Evolutionary conservation across 1,284 basidiomycete species (phyloP), one percentile per base, ranked within the genome.

Genomic region (Gomphus sp.): DNA sequence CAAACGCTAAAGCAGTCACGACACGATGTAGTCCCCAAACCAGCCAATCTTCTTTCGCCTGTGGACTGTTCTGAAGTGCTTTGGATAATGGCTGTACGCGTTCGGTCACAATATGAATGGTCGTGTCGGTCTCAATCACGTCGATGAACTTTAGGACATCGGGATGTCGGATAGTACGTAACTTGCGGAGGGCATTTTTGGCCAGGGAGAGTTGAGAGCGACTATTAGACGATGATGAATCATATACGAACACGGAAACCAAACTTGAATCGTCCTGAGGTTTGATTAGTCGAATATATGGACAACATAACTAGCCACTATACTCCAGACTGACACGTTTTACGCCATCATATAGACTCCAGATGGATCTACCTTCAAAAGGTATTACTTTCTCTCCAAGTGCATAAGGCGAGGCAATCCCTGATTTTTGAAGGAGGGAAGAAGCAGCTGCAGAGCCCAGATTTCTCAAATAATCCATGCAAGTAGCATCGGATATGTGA

Each of bases 61-160:
- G 83, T 52, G 73, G 76, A 66, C 73, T 77, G 66, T 85, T 89
- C 47, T 80, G 74, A 49, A 95, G 70, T 1, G 82, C 81, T n/a
- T 75, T 72, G 37, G 81, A 76, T 7, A 99, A 74, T 3, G 93
- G 92, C 22, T 82, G 78, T 7, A 98, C 89, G 3, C 90, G 87
- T 72, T 99, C 97, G 0, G 96, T 98, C 75, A 97, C 91, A 65
- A 99, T 92, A 72, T 93, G 91, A 45, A 99, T 82, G 1, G 83
- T 82, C 0, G 83, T 83, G 52, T 96, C 93, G 1, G 92, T 90
- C 69, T 98, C 95, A 6, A 92, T 85, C 1, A 83, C 91, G 64
- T 97, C 95, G 74, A 99, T 84, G 71, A 97, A 96, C 69, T 91
- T 95, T 66, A 99, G 82, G 3, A 99, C 84, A 71, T 98, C 91